Evolutionary conservation across 1,139 yeast species (phyloP), one percentile per base, ranked within the genome.

Genomic region (Debaryomyces coudertii): DNA sequence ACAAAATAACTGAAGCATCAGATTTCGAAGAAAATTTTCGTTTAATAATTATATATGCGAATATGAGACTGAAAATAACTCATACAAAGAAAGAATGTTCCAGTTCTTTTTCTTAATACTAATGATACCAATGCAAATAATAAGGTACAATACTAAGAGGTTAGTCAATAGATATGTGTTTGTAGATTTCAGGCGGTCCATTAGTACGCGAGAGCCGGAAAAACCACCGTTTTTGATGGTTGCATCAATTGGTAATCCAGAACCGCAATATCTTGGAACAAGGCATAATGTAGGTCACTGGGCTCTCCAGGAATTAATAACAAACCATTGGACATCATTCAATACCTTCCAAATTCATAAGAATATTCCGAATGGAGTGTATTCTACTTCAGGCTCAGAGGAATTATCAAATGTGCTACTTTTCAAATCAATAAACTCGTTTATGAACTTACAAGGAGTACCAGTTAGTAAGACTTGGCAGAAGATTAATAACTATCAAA

Each of bases 231-330:
- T 62, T 40, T 42, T 77, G 5, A 58, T 77, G 52, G 56, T 83
- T 7, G 80, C 84, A 5, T 87, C 93, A 0, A 69, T 90, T 3
- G 96, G 96, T 0, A 90, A 90, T 58, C 96, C 96, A 0, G 90
- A 84, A 44, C 76, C 82, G 0, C 65, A 71, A 40, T 87, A 79
- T 55, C 63, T 65, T 12, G 72, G 72, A 5, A 87, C 96, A 0
- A 71, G 96, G 40, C 97, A 90, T 59, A 88, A 84, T 51, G 88
- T 85, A 0, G 97, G 96, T 2, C 89, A 85, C 56, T 62, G 71
- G 45, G 70, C 83, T 24, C 56, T 80, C 46, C 71, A 74, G 41
- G 60, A 54, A 53, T 50, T 77, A 11, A 59, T 62, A 3, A 53
- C 55, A 2, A 51, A 55, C 7, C 55, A 58, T 45, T 65, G 73